These are phyloP conservation scores for Diaporthe sp. DNA, from an alignment of 2,329 filamentous ascomycete genomes.

Conservation along the genomic window DNA sequence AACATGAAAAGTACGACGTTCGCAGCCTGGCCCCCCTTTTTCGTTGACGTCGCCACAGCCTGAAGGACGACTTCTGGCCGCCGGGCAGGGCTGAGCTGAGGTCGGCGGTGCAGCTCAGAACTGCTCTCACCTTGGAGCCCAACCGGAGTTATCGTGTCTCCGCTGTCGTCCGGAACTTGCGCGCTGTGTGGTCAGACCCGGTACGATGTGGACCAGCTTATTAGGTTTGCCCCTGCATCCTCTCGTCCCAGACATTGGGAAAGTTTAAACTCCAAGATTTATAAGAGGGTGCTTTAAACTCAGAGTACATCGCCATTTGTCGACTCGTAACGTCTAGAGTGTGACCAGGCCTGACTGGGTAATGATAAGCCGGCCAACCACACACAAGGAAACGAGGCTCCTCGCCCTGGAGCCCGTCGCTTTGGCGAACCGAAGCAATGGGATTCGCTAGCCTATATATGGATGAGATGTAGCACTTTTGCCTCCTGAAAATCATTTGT, in stretches of 20 bases:
- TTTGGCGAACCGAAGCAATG: neutral
- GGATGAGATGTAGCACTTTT: neutral
- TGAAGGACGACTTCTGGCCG: neutral
- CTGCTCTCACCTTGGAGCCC: neutral
- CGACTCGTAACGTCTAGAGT: conserved; percentile 8
- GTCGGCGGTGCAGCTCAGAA: neutral
- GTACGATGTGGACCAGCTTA: neutral
- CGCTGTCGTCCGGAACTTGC: neutral
- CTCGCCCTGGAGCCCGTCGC: neutral
- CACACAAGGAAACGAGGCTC: neutral
- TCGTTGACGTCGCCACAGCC: neutral
- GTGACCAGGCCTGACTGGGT: neutral
- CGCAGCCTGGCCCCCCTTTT: conserved; percentile 3
- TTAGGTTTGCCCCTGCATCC: conserved; percentile 19
- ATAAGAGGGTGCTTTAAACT: neutral
- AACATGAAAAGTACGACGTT: neutral
- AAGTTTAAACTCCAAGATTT: neutral
- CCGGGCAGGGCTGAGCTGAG: neutral
- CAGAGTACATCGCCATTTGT: neutral
- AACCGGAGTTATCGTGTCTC: neutral
- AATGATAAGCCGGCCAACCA: neutral
- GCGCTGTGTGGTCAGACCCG: neutral
- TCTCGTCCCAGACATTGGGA: conserved; percentile 17
- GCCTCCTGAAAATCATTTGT: neutral
- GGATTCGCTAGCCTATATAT: neutral